Evolutionary conservation across 345 rosid species (phyloP).

Genomic region (Populus davidiana): DNA sequence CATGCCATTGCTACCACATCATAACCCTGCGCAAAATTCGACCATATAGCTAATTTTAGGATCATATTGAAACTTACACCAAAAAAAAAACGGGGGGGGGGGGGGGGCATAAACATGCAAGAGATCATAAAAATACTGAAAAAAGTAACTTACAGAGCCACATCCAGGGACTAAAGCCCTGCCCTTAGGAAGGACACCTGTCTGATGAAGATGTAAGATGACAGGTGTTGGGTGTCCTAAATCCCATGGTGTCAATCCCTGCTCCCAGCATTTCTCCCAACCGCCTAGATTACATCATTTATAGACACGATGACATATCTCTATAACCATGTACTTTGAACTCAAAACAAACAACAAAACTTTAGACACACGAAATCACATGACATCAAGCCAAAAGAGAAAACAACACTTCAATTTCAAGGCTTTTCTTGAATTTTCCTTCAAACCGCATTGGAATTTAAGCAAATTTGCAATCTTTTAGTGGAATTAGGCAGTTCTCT

Average conservation of each 20-base stretch:
- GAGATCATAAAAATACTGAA: neutral
- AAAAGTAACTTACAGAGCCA: conserved; percentile 54
- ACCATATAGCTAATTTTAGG: neutral
- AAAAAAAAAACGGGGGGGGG: too few relatives aligned
- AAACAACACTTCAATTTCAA: neutral
- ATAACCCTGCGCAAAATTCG: conserved; percentile 48
- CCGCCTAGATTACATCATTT: conserved; percentile 39
- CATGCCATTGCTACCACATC: conserved; percentile 78
- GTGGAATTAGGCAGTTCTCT: neutral
- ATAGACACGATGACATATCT: neutral
- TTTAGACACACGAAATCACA: too few relatives aligned
- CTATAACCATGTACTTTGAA: neutral
- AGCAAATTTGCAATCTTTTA: neutral
- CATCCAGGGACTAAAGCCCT: conserved; percentile 82
- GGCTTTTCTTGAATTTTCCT: neutral
- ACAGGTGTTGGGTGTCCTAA: conserved; percentile 69
- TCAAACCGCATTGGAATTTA: neutral
- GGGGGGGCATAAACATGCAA: neutral
- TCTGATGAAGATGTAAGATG: conserved; percentile 48
- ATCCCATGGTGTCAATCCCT: conserved; percentile 78
- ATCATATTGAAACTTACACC: too few relatives aligned
- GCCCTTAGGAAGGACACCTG: conserved; percentile 69
- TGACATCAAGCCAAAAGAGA: too few relatives aligned
- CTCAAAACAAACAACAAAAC: neutral
- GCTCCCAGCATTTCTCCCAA: conserved; percentile 85